Percentiles rank a stretch among this genome's conserved stretches.
phyloP scores from a whole-genome alignment of 306 rosid genomes.

The Rosa chinensis region DNA sequence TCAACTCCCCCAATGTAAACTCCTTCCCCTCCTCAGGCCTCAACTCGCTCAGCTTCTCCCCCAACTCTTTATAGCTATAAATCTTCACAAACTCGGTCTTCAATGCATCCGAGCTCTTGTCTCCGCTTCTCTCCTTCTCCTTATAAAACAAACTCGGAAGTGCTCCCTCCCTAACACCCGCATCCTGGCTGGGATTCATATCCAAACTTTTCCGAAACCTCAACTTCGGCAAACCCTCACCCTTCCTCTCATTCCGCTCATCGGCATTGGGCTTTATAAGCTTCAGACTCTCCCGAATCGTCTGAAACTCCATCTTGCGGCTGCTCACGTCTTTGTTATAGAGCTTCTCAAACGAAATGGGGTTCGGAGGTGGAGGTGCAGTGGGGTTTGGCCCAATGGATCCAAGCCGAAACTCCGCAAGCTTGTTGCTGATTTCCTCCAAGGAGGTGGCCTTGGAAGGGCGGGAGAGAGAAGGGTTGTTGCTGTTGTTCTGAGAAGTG shows the following conservation, averaged over 20 bases:
- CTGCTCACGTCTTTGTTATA: constrained; percentile 11
- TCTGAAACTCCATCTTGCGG: neutral
- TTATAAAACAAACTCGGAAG: constrained; percentile 27
- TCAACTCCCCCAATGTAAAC: constrained; percentile 72
- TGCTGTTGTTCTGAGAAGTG: neutral
- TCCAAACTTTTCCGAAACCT: too few species aligned
- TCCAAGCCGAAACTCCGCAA: constrained; percentile 31
- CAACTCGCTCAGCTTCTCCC: constrained; percentile 56
- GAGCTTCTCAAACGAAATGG: constrained; percentile 39
- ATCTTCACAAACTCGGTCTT: constrained; percentile 36
- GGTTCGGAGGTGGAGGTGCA: neutral
- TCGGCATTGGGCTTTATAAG: neutral
- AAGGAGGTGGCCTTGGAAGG: constrained; percentile 9
- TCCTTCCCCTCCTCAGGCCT: constrained; percentile 49
- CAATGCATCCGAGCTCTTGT: constrained; percentile 2
- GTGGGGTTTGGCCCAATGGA: constrained; percentile 14
- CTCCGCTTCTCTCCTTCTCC: constrained; percentile 32
- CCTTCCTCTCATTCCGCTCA: constrained; percentile 16
- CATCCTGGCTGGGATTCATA: neutral
- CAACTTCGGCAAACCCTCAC: neutral
- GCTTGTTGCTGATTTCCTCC: constrained; percentile 42
- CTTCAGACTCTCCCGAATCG: constrained; percentile 39
- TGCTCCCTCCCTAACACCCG: too few species aligned
- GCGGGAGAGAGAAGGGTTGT: neutral
- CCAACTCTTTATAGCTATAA: constrained; percentile 43